Evolutionary conservation across 2,329 filamentous ascomycete genomes (phyloP), one percentile per base, ranked within the genome.

Genomic region (Erysiphe pulchra): DNA sequence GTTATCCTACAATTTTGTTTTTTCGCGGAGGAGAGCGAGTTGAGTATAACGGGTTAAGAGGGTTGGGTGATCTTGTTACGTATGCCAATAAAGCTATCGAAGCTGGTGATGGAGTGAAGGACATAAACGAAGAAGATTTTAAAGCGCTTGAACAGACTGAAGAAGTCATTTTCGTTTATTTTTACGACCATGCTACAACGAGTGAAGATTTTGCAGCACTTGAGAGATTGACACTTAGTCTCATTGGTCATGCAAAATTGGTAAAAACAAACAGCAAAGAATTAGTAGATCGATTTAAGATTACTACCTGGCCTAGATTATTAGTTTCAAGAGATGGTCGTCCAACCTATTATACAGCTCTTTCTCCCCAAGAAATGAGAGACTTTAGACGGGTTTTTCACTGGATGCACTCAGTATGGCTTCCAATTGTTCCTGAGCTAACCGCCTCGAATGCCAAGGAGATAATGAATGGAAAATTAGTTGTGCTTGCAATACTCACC

Each of bases 371-470:
- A 55, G 85, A 93, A 54, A 95, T 95, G 82, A 78, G 90, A 48
- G 82, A 98, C 56, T 79, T 80, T 49, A 71, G 76, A 45, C 73
- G 76, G 52, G 73, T 98, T 11, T 66, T 93, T 16, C 70, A 71
- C 47, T 98, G 90, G 90, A 95, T 98, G 86, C 80, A 81, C 59
- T 82, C 78, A 2, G 85, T 93, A 14, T 98, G 92, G 90, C 69
- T 94, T 16, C 90, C 90, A 0, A 83, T 98, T 47, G 84, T 98
- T 11, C 87, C 90, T 0, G 90, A 98, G 60, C 68, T 98, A 46
- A 93, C 83, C 0, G 82, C 84, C 4, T 75, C 79, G 6, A 98
- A 98, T 57, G 85, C 92, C 1, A 75, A 77, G 47, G 86, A 98
- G 60, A 83, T 98, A 53, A 94, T 98, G 85, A 76, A 86, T 54